Evolutionary conservation across 495 filamentous ascomycete genomes (phyloP), one percentile per base, ranked within the genome.

Genomic region (Trichoderma parareesei): DNA sequence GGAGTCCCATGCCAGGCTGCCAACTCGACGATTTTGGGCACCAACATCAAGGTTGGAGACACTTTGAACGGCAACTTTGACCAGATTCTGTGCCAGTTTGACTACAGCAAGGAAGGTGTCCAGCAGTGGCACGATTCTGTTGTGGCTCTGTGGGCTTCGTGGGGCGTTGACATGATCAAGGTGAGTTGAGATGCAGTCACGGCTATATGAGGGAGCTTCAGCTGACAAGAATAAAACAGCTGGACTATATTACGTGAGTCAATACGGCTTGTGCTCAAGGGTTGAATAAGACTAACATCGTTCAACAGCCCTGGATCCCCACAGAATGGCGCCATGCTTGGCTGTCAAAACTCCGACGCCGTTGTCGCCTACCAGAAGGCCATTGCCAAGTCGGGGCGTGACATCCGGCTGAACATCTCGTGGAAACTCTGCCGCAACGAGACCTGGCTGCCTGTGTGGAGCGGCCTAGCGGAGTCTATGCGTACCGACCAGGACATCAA

Each of bases 71-170:
- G 71, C 60, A 69, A 71, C 27, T 67, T 69, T 37, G 67, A 70
- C 63, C 42, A 64, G 37, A 62, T 63, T 65, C 64, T 64, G 16
- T 73, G 71, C 59, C 64, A 74, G 41, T 74, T 69, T 43, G 70
- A 73, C 60, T 74, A 67, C 44, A 55, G 60, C 2, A 69, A 73
- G 38, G 40, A 64, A 18, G 68, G 66, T 13, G 67, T 69, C 27
- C 72, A 74, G 62, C 60, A 71, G 63, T 74, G 67, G 68, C 72
- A 74, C 43, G 65, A 74, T 53, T 73, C 73, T 37, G 65, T 72
- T 35, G 66, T 75, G n/a, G 60, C 67, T 13, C 65, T 65, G 46
- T 71, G 67, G 63, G 68, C 68, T n/a, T 70, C 67, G 3, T 70
- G 67, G 65, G 71, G 71, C 7, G 71, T 70, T 18, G 70, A 70